These are phyloP conservation scores for Vaccinium darrowii DNA, from an alignment of 148 eudicot genomes.

Conservation along the genomic window DNA sequence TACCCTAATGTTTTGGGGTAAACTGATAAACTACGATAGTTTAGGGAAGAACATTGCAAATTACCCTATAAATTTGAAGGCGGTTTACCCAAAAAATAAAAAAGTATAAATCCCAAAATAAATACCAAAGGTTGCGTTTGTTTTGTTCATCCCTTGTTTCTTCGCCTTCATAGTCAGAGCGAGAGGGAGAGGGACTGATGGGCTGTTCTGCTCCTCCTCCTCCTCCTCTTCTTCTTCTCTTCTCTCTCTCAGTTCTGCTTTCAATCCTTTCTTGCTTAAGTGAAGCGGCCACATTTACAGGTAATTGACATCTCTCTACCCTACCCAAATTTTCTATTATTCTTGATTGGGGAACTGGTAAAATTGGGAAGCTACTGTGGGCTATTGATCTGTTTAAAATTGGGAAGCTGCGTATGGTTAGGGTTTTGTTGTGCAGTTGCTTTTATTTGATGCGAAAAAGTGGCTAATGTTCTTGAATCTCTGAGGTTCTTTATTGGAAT, in stretches of 20 bases:
- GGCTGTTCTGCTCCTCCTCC: slow-evolving; percentile 1
- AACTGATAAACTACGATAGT: too few species aligned
- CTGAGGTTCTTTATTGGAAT: background rate
- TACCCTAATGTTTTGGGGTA: too few species aligned
- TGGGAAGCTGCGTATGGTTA: background rate
- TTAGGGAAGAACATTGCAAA: too few species aligned
- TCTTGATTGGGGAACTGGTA: background rate
- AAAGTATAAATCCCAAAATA: background rate
- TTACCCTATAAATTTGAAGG: background rate
- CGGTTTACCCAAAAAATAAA: background rate
- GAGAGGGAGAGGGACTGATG: slow-evolving; percentile 15
- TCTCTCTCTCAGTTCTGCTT: slow-evolving; percentile 18
- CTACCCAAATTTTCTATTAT: background rate
- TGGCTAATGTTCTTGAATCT: background rate
- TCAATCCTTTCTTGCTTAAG: slow-evolving; percentile 17
- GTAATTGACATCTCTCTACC: slow-evolving; percentile 3
- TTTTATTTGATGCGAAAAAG: background rate
- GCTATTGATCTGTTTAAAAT: background rate
- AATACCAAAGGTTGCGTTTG: background rate
- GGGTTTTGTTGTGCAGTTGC: background rate
- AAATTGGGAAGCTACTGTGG: background rate
- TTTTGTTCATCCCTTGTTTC: background rate
- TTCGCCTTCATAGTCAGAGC: background rate
- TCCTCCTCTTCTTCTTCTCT: slow-evolving; percentile 1
- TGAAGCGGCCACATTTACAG: background rate